A percentile compares a stretch with the other conserved stretches of the same genome.
Conservation (phyloP, 306 rosid species). For the Ormosia emarginata region DNA sequence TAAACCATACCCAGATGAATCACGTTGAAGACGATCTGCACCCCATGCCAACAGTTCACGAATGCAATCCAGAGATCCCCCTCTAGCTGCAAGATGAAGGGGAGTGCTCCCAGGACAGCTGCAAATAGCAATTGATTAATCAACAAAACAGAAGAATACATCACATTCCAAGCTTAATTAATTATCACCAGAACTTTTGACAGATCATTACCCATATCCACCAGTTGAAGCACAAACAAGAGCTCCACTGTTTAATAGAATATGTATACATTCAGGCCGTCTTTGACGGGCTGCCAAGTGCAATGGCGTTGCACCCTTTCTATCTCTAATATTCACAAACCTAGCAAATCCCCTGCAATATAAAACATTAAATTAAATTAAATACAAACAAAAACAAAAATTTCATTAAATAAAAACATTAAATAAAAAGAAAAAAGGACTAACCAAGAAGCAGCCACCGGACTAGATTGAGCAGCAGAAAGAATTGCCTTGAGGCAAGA, state of each 20-base stretch:
- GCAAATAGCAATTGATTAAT: slow-evolving; percentile 38
- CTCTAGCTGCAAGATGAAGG: slow-evolving; percentile 89
- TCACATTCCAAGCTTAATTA: not conserved
- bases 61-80: slow-evolving; percentile 86
- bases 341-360: slow-evolving; percentile 78
- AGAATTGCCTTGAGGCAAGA: slow-evolving; percentile 79
- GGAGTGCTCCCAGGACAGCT: slow-evolving; percentile 90
- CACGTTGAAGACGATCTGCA: slow-evolving; percentile 84
- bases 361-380: not conserved
- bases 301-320: slow-evolving; percentile 82
- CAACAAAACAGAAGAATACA: not conserved
- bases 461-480: slow-evolving; percentile 70
- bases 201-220: slow-evolving; percentile 63
- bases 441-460: slow-evolving; percentile 86
- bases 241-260: slow-evolving; percentile 75
- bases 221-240: slow-evolving; percentile 89
- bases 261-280: slow-evolving; percentile 72
- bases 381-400: not conserved
- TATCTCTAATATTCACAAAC: slow-evolving; percentile 89
- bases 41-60: slow-evolving; percentile 87
- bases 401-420: too few relatives aligned
- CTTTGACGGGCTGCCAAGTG: slow-evolving; percentile 85
- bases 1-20: slow-evolving; percentile 64
- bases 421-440: too few relatives aligned
- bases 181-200: not conserved